Conservation (phyloP, 441 rosid species). For the Kokia cookei region DNA sequence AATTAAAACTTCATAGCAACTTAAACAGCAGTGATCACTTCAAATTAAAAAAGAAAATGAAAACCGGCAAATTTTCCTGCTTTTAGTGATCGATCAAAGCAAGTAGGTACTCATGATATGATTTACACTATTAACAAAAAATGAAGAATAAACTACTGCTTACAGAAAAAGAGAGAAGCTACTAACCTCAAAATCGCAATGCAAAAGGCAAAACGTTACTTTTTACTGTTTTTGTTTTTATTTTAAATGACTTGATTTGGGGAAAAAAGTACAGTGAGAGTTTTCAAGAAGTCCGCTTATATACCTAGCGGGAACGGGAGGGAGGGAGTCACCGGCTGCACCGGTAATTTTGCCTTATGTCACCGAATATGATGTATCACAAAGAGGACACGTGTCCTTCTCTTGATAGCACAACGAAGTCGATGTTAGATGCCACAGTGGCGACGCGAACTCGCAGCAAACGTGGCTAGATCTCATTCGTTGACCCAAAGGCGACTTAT, state of each 20-base stretch:
- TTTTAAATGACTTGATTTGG: conserved; percentile 8
- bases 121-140: too few species aligned
- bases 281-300: conserved; percentile 23
- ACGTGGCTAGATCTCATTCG: conserved; percentile 20
- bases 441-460: conserved; percentile 5
- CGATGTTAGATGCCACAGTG: conserved; percentile 35
- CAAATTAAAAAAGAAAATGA: too few species aligned
- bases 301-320: conserved; percentile 54
- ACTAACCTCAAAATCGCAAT: too few species aligned
- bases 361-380: conserved; percentile 20
- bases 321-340: conserved; percentile 42
- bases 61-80: too few species aligned
- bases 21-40: too few species aligned
- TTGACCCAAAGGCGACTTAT: neutral
- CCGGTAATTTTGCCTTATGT: conserved; percentile 4
- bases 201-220: conserved; percentile 22
- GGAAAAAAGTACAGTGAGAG: neutral
- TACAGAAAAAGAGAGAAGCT: neutral
- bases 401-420: neutral
- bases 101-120: too few species aligned
- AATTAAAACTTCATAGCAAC: too few species aligned
- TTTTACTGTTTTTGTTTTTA: neutral
- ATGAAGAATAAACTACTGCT: too few species aligned
- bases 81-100: too few species aligned
- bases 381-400: conserved; percentile 22